Conservation (phyloP, 2,329 filamentous ascomycete genomes). For the Diplodia seriata region DNA sequence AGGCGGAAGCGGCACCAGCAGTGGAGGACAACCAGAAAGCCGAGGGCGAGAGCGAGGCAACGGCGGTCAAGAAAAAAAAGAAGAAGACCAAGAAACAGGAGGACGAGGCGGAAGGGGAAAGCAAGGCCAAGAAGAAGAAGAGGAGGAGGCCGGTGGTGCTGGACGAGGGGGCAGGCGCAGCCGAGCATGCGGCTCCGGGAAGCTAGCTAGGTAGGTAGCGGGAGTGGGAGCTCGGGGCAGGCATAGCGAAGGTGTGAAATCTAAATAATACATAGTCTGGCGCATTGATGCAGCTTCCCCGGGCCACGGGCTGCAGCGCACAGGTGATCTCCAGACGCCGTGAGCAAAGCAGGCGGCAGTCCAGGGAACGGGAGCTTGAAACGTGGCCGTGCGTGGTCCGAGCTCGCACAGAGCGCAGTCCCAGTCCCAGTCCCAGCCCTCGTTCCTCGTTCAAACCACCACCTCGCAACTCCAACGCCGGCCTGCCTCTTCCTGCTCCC, state of each 20-base stretch:
- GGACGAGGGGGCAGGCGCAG: not conserved
- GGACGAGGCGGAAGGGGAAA: slow-evolving; percentile 35
- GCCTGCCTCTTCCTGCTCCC: slow-evolving; percentile 32
- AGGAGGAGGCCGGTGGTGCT: slow-evolving; percentile 47
- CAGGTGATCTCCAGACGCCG: slow-evolving; percentile 19
- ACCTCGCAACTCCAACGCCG: slow-evolving; percentile 7
- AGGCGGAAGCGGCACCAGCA: not conserved
- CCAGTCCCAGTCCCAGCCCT: not conserved
- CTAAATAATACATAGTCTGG: not conserved
- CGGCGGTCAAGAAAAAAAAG: slow-evolving; percentile 48
- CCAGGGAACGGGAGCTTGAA: slow-evolving; percentile 31
- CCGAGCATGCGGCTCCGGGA: not conserved
- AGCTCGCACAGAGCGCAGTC: slow-evolving; percentile 18
- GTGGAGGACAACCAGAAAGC: slow-evolving; percentile 35
- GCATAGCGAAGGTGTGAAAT: not conserved
- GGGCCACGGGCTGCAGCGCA: not conserved
- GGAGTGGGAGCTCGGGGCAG: not conserved
- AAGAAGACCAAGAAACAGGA: slow-evolving; percentile 47
- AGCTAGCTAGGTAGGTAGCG: not conserved
- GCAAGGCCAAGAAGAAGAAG: slow-evolving; percentile 49
- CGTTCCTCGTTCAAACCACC: slow-evolving; percentile 11
- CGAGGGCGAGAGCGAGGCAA: slow-evolving; percentile 24
- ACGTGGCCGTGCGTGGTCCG: slow-evolving; percentile 29
- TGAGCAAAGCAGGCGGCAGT: not conserved
- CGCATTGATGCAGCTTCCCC: too few relatives aligned